Conservation (phyloP, 2,329 filamentous ascomycete genomes). For the Coniochaeta sp. region DNA sequence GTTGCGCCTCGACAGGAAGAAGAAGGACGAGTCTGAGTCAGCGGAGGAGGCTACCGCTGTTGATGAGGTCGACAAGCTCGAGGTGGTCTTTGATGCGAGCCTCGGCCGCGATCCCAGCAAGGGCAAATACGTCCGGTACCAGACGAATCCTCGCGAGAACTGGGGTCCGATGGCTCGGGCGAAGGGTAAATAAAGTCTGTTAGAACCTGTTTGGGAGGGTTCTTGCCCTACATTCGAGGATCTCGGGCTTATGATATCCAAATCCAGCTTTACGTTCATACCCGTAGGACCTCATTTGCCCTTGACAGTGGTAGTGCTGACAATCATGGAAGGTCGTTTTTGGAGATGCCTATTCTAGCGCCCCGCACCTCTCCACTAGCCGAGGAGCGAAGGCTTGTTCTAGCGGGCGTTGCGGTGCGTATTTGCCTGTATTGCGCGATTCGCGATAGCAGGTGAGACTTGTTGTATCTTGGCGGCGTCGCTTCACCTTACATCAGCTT, state of each 20-base stretch:
- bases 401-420: neutral
- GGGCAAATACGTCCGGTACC: conserved; percentile 75
- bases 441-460: neutral
- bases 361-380: neutral
- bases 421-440: neutral
- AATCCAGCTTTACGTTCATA: neutral
- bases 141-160: conserved; percentile 81
- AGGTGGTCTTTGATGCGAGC: conserved; percentile 65
- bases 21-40: conserved; percentile 28
- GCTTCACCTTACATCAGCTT: neutral
- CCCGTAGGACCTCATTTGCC: neutral
- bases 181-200: conserved; percentile 29
- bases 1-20: conserved; percentile 37
- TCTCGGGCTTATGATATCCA: conserved; percentile 10
- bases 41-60: conserved; percentile 15
- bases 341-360: neutral
- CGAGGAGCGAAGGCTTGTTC: neutral
- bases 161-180: conserved; percentile 79
- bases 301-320: neutral
- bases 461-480: neutral
- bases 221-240: conserved; percentile 31
- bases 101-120: conserved; percentile 64
- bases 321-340: neutral
- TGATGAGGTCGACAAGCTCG: conserved; percentile 23
- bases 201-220: neutral